phyloP scores from a whole-genome alignment of 2,329 filamentous ascomycete species.

The Neospermospora avenae region DNA sequence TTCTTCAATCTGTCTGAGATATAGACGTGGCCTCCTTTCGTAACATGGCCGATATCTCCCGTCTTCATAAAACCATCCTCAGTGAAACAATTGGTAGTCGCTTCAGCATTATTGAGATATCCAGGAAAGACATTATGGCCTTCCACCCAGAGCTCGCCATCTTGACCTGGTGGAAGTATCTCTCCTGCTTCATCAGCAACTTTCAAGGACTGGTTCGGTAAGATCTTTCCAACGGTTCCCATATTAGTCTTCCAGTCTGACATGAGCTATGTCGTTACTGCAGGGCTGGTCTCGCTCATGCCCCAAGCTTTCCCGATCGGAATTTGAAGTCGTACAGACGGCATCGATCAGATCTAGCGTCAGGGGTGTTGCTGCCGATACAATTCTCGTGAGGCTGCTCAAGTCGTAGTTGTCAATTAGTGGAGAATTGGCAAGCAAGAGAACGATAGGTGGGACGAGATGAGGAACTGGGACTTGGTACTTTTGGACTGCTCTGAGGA shows the following conservation, averaged over 20 bases:
- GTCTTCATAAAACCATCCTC: slow-evolving; percentile 75
- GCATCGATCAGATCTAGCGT: slow-evolving; percentile 73
- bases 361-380: slow-evolving; percentile 79
- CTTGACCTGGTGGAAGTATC: slow-evolving; percentile 46
- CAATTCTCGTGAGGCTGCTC: slow-evolving; percentile 73
- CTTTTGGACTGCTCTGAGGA: slow-evolving; percentile 71
- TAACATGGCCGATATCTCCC: slow-evolving; percentile 77
- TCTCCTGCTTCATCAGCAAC: slow-evolving; percentile 58
- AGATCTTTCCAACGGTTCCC: slow-evolving; percentile 72
- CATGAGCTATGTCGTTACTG: slow-evolving; percentile 51
- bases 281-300: slow-evolving; percentile 80
- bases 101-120: slow-evolving; percentile 57
- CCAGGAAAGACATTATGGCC: slow-evolving; percentile 58
- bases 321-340: slow-evolving; percentile 68
- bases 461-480: slow-evolving; percentile 72
- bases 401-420: slow-evolving; percentile 75
- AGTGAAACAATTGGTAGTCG: slow-evolving; percentile 66
- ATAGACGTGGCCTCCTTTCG: slow-evolving; percentile 74
- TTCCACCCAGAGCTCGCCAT: slow-evolving; percentile 70
- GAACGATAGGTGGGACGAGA: slow-evolving; percentile 76
- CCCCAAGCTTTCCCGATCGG: slow-evolving; percentile 89
- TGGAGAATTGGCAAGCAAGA: slow-evolving; percentile 75
- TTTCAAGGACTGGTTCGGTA: slow-evolving; percentile 76
- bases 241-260: slow-evolving; percentile 53
- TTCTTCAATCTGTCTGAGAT: slow-evolving; percentile 82